These are phyloP conservation scores for Sarcodon aspratus DNA, from an alignment of 768 basidiomycete species.

Conservation along the genomic window DNA sequence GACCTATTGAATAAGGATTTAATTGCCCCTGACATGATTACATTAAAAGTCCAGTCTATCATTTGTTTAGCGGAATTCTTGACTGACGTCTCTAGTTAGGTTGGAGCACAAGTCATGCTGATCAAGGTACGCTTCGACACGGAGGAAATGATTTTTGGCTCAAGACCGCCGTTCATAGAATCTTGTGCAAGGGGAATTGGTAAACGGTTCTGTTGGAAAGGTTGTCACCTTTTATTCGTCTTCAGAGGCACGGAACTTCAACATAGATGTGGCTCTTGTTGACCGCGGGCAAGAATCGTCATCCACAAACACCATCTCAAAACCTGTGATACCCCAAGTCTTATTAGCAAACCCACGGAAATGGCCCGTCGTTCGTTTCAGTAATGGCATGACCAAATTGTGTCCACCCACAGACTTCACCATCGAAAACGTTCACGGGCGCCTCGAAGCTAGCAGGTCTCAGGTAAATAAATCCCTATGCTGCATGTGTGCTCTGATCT, in stretches of 20 bases:
- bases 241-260: slow-evolving; percentile 27
- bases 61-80: slow-evolving; percentile 13
- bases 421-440: slow-evolving; percentile 46
- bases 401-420: slow-evolving; percentile 52
- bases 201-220: slow-evolving; percentile 61
- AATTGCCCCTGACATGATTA: slow-evolving; percentile 32
- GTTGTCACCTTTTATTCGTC: slow-evolving; percentile 35
- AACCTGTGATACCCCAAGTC: background rate
- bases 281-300: slow-evolving; percentile 3
- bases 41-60: slow-evolving; percentile 23
- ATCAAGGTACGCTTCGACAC: slow-evolving; percentile 36
- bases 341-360: background rate
- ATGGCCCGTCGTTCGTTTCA: slow-evolving; percentile 61
- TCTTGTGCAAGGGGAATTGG: slow-evolving; percentile 51
- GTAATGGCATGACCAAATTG: slow-evolving; percentile 31
- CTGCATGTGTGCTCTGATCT: background rate
- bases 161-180: slow-evolving; percentile 30
- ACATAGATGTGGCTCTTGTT: slow-evolving; percentile 23
- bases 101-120: slow-evolving; percentile 82
- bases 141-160: too few relatives aligned
- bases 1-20: slow-evolving; percentile 41
- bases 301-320: too few relatives aligned
- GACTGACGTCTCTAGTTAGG: slow-evolving; percentile 25
- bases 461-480: slow-evolving; percentile 30
- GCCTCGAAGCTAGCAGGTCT: slow-evolving; percentile 43